phyloP scores from a whole-genome alignment of 345 rosid genomes.

The Rubroshorea leprosula region DNA sequence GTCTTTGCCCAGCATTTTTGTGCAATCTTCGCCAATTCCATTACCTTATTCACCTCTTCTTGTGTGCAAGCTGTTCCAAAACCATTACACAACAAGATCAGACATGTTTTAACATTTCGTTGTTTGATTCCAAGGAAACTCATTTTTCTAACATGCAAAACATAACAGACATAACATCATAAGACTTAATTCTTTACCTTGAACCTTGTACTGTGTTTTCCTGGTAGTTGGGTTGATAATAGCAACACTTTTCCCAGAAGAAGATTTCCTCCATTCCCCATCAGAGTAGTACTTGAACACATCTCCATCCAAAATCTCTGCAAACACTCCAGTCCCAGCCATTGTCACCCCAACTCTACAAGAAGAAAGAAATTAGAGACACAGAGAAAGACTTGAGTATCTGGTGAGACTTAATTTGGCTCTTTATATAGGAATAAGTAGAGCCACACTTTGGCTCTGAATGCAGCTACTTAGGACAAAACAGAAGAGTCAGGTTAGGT shows the following conservation, averaged over 20 bases:
- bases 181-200: slow-evolving; percentile 41
- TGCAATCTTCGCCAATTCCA: slow-evolving; percentile 75
- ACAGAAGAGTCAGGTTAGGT: slow-evolving; percentile 14
- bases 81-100: no score
- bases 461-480: slow-evolving; percentile 10
- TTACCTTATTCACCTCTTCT: slow-evolving; percentile 88
- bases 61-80: slow-evolving; percentile 73
- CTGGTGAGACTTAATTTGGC: background rate
- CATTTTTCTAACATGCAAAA: no score
- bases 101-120: no score
- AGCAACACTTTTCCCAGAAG: slow-evolving; percentile 73
- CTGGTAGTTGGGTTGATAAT: slow-evolving; percentile 82
- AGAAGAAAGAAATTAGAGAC: background rate
- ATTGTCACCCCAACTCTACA: slow-evolving; percentile 19
- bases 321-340: slow-evolving; percentile 80
- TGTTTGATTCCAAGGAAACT: no score
- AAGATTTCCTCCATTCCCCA: slow-evolving; percentile 81
- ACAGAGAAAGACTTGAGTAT: slow-evolving; percentile 9
- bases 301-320: slow-evolving; percentile 83
- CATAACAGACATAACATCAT: no score
- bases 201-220: slow-evolving; percentile 88
- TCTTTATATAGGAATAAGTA: slow-evolving; percentile 24
- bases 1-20: slow-evolving; percentile 95
- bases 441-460: slow-evolving; percentile 28
- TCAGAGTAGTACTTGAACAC: slow-evolving; percentile 75